A percentile compares a stretch with the other conserved stretches of the same genome.
These are phyloP conservation scores for Comarum palustre DNA, from an alignment of 306 rosid genomes.

Conservation along the genomic window DNA sequence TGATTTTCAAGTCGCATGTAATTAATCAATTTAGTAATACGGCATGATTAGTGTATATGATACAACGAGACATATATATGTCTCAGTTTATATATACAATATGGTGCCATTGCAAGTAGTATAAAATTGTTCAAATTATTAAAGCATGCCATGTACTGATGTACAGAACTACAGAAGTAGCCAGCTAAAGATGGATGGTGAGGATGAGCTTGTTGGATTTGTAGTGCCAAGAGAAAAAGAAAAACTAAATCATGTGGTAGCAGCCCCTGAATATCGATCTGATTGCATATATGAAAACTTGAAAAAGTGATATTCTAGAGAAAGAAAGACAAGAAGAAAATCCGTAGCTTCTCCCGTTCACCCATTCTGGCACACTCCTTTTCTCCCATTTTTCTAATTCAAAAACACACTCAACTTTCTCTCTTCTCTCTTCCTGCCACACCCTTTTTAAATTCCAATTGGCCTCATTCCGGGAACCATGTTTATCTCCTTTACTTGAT, in stretches of 20 bases:
- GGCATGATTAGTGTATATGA: background rate
- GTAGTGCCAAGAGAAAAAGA: slow-evolving; percentile 24
- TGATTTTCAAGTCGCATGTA: background rate
- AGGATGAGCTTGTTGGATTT: slow-evolving; percentile 16
- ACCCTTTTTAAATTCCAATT: slow-evolving; percentile 29
- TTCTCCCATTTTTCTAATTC: slow-evolving; percentile 36
- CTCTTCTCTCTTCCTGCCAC: slow-evolving; percentile 31
- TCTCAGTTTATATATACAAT: background rate
- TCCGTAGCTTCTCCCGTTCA: slow-evolving; percentile 42
- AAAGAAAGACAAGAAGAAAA: slow-evolving; percentile 81
- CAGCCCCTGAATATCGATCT: slow-evolving; percentile 19
- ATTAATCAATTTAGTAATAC: too few relatives aligned
- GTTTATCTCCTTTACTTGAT: slow-evolving; percentile 38
- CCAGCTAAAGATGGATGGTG: slow-evolving; percentile 7
- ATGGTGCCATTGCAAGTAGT: background rate
- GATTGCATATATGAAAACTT: slow-evolving; percentile 11
- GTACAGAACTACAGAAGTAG: background rate
- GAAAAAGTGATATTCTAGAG: slow-evolving; percentile 48
- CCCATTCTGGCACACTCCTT: slow-evolving; percentile 50
- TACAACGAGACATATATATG: background rate
- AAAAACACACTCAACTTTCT: slow-evolving; percentile 18
- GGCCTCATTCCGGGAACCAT: slow-evolving; percentile 44
- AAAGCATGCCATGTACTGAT: background rate
- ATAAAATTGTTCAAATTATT: slow-evolving; percentile 11
- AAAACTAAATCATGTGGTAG: slow-evolving; percentile 14